Evolutionary conservation across 352 stramenopile species (phyloP).

Genomic region (Hyaloperonospora arabidopsidis): DNA sequence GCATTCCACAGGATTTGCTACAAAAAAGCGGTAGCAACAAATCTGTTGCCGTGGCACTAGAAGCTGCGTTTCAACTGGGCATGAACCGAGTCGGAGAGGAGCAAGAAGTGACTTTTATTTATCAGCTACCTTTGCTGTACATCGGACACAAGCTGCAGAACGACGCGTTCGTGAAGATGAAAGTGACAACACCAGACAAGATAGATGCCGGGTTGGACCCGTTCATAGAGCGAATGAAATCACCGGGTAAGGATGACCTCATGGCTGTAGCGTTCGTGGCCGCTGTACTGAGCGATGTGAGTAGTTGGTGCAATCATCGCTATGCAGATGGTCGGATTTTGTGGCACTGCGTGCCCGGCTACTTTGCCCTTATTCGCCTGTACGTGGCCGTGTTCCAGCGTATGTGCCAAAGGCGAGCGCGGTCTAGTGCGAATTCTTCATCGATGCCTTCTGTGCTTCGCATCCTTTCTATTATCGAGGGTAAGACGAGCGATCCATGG

Average conservation of each 20-base stretch:
- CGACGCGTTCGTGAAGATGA: constrained; percentile 30
- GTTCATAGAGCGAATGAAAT: constrained; percentile 53
- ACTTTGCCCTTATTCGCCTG: constrained; percentile 59
- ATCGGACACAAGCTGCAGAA: constrained; percentile 42
- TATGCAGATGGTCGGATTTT: constrained; percentile 35
- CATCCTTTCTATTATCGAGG: constrained; percentile 57
- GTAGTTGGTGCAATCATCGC: constrained; percentile 45
- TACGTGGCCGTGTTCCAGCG: constrained; percentile 65
- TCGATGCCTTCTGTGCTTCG: constrained; percentile 40
- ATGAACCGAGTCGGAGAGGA: constrained; percentile 34
- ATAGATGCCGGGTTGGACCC: constrained; percentile 41
- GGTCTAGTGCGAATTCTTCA: constrained; percentile 21
- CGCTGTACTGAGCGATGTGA: constrained; percentile 58
- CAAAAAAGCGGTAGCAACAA: constrained; percentile 28
- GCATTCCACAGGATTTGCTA: constrained; percentile 38
- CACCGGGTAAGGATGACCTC: constrained; percentile 51
- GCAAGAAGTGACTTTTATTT: constrained; percentile 49
- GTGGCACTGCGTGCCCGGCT: constrained; percentile 76
- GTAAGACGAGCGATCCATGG: constrained; percentile 50
- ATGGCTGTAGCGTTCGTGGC: constrained; percentile 59
- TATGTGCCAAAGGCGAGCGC: constrained; percentile 66
- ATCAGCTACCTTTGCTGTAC: constrained; percentile 47
- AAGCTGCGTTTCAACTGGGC: constrained; percentile 44
- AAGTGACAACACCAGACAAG: constrained; percentile 31
- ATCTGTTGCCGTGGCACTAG: constrained; percentile 29